These are phyloP conservation scores for Hypoxylon sp. DNA, from an alignment of 2,329 filamentous ascomycete species.

Conservation along the genomic window DNA sequence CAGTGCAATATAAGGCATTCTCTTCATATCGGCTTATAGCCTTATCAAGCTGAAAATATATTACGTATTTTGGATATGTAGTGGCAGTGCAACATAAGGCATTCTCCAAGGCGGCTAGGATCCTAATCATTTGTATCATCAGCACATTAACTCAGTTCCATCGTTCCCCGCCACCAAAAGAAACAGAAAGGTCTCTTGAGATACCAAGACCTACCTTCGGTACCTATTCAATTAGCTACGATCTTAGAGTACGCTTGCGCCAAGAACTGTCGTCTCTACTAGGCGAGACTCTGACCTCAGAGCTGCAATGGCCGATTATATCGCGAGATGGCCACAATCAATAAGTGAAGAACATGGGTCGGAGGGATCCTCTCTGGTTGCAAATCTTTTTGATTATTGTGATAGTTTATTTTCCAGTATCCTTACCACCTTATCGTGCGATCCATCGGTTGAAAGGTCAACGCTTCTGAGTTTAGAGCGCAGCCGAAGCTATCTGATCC, in stretches of 20 bases:
- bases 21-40: neutral
- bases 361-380: neutral
- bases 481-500: neutral
- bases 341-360: neutral
- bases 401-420: neutral
- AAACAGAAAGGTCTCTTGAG: neutral
- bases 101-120: conserved; percentile 2
- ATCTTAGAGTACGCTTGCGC: neutral
- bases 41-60: neutral
- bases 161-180: neutral
- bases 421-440: neutral
- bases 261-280: neutral
- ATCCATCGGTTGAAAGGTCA: neutral
- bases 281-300: neutral
- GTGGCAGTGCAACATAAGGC: conserved; percentile 1
- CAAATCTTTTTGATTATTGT: neutral
- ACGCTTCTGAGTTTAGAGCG: conserved; percentile 1
- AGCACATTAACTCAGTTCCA: neutral
- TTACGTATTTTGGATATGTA: neutral
- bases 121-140: neutral
- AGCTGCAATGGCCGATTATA: neutral
- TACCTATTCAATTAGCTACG: neutral
- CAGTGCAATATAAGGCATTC: conserved; percentile 1
- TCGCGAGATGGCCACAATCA: neutral
- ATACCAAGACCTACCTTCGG: neutral